Evolutionary conservation across 2,329 filamentous ascomycete species (phyloP), one percentile per base, ranked within the genome.

Genomic region (Aspergillus japonicus): DNA sequence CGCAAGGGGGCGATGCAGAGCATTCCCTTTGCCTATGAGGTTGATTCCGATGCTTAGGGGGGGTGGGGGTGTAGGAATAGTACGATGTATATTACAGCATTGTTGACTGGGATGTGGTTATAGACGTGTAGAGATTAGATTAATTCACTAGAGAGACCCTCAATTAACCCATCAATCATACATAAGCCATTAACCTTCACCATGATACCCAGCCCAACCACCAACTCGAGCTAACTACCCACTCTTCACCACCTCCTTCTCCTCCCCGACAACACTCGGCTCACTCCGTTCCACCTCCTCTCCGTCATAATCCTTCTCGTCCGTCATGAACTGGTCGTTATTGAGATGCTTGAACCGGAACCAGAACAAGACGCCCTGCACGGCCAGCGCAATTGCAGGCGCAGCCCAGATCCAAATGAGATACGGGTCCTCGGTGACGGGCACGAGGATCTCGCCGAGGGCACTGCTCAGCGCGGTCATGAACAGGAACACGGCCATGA

Each of bases 371-470:
- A 80, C 66, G 0, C 79, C 81, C 66, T 83, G 78, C 3, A 79
- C 69, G 44, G 73, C 76, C 2, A 83, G 75, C 6, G 78, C 81
- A 49, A 84, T 81, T 2, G 78, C 78, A 3, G 81, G 80, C 23
- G 78, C 82, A 3, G 73, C 79, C 74, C 80, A 82, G 11, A 80
- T 64, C 79, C 79, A 82, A 26, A 80, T 74, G 7, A 83, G 71
- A 58, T 78, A 76, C 2, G 81, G 81, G 57, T 83, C 82, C 49
- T 67, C 69, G 47, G 81, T 79, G 1, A 71, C 78, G 0, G 78
- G 76, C 8, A 77, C 69, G n/a, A 80, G 60, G 23, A 79, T 76
- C 57, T 81, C 75, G 39, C 72, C 76, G 2, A 81, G 58, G 0
- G 78, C 78, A 51, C 68, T 70, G 3, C 72, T 73, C 6, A 80